Evolutionary conservation across 2,329 filamentous ascomycete species (phyloP), one percentile per base, ranked within the genome.

Genomic region (Trichoderma sp.): DNA sequence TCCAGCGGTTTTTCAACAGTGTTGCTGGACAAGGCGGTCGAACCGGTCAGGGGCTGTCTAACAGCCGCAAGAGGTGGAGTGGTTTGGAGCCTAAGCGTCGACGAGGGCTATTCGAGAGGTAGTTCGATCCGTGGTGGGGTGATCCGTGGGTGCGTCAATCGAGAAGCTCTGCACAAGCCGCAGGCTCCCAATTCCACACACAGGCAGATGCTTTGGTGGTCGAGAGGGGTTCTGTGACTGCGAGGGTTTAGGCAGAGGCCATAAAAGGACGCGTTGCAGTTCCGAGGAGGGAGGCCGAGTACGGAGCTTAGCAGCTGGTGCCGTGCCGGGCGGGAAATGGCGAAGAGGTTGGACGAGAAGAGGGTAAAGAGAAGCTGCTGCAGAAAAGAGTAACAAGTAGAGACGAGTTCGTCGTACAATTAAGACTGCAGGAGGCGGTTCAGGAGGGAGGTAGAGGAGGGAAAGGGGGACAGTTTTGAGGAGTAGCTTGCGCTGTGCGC

Each of bases 1-100:
- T 80, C 71, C 72, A 73, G 69, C 48, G 67, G 67, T 62, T 71
- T 34, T 69, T 64, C 68, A 63, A 64, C 68, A 60, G 21, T 4
- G n/a, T 64, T 55, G 34, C 64, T 48, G 28, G 24, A 65, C 34
- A 28, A 51, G 17, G 41, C 28, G 41, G 60, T 45, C 34, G 48
- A 55, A 19, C 39, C 26, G 34, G 39, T 30, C 39, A 44, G 9
- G 47, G 34, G 34, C 45, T 45, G 48, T 41, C 45, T n/a, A 39
- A 56, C 47, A 66, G 52, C 54, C 62, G 45, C 43, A 52, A 51
- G 34, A 24, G 52, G 44, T 47, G 17, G n/a, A 19, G 39, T 26
- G 19, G 52, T 54, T 26, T 26, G 52, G 43, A 59, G 24, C n/a
- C 10, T 43, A 26, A 51, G 43, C 24, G 56, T 47, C 43, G 50